Base-by-base conservation (phyloP, 2,329 filamentous ascomycete species). In the Cladorrhinum sp. region DNA sequence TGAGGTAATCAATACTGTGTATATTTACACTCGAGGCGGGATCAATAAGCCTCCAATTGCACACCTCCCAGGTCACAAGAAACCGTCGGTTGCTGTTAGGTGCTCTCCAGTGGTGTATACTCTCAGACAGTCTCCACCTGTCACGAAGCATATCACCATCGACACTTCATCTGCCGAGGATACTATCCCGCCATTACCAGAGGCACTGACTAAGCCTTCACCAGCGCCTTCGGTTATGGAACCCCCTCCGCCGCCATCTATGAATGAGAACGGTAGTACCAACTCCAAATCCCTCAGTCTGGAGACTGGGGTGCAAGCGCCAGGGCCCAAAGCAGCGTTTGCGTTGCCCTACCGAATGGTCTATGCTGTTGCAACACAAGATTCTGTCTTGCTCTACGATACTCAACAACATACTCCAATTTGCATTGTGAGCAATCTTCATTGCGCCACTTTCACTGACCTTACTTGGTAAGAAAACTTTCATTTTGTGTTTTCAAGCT, bases 381-480 rank as follows among this genome's bases (percentile, higher is more conserved):
- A 99, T 75, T 91, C 95, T 0, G 91, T 99, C 3, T 80, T 97
- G 49, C 82, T 99, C 22, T 99, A 99, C 71, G 95, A 99, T 75
- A 99, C 95, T 0, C 95, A 99, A 71, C 95, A 99, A 72, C 90
- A 93, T 70, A 96, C 92, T 7, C 95, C 95, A 2, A 80, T 99
- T 36, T 96, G 92, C 72, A 84, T 98, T 41, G 93, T 99, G 53
- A 98, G 92, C 82, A 99, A 99, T 71, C 77, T 99, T 65, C 95
- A 99, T 74, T 96, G 93, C 74, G 93, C 95, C 3, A 98, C 95
- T 0, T 99, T 99, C 71, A 99, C 95, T 0, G 95, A 99, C 73
- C 78, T 99, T 61, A 89, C 92, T 32, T 99, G 95, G 95, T 96
- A 85, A 75, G 87, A 45, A 45, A 20, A 76, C 20, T 23, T 38